These are phyloP conservation scores for Sarcomyxa edulis DNA, from an alignment of 768 basidiomycete species.

Conservation along the genomic window DNA sequence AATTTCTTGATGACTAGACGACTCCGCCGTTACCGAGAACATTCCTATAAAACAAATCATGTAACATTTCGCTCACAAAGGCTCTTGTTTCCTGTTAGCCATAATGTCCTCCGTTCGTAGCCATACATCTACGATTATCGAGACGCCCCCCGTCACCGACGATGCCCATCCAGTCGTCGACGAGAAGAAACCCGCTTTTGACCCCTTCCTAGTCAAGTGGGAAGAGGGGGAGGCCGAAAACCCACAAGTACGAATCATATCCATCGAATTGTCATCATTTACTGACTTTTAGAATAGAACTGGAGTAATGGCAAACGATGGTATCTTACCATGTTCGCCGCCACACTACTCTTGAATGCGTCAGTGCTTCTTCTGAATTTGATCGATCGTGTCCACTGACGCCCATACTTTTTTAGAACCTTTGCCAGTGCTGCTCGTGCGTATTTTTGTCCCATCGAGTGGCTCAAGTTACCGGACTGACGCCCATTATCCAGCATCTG, in stretches of 20 bases:
- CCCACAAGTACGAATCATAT: conserved; percentile 33
- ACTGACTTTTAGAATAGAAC: conserved; percentile 28
- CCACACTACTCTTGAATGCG: conserved; percentile 52
- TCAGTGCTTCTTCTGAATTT: conserved; percentile 18
- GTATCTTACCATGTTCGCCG: conserved; percentile 45
- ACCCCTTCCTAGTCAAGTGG: conserved; percentile 30
- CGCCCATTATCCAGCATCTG: conserved; percentile 29
- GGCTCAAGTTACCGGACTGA: no score
- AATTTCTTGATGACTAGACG: no score
- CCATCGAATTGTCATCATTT: conserved; percentile 3
- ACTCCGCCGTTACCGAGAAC: no score
- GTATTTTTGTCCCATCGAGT: no score
- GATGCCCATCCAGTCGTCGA: conserved; percentile 3
- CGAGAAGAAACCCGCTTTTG: conserved; percentile 10
- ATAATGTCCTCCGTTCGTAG: no score
- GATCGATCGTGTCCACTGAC: background rate
- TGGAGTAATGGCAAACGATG: conserved; percentile 42
- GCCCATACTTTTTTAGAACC: conserved; percentile 31
- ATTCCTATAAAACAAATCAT: no score
- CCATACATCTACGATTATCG: conserved; percentile 12
- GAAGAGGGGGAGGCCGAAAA: conserved; percentile 35
- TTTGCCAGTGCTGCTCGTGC: conserved; percentile 57
- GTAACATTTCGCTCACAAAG: no score
- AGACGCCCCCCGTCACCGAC: conserved; percentile 1
- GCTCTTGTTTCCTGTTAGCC: no score